phyloP scores from a whole-genome alignment of 805 yeast genomes.

The Yueomyces sp. region DNA sequence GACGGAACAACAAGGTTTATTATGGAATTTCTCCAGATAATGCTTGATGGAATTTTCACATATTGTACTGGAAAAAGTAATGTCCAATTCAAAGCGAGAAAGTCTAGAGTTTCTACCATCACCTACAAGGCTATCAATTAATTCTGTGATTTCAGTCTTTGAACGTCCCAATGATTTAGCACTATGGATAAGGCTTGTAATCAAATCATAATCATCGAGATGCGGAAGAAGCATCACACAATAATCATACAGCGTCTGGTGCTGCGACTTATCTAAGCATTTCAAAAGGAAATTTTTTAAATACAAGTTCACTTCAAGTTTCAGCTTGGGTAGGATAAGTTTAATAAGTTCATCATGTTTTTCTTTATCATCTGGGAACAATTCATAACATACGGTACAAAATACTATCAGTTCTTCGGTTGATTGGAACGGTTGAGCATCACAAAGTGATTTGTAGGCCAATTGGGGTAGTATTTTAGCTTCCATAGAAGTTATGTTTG shows the following conservation, averaged over 20 bases:
- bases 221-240: conserved; percentile 35
- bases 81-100: conserved; percentile 37
- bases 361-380: conserved; percentile 16
- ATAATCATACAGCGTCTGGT: conserved; percentile 31
- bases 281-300: conserved; percentile 42
- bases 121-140: conserved; percentile 17
- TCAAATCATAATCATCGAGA: conserved; percentile 53
- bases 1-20: conserved; percentile 50
- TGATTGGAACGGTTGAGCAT: conserved; percentile 35
- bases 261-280: conserved; percentile 27
- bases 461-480: conserved; percentile 41
- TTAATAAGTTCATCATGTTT: conserved; percentile 26
- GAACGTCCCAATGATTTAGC: conserved; percentile 49
- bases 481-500: conserved; percentile 32
- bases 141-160: conserved; percentile 20
- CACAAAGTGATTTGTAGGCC: conserved; percentile 43
- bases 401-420: conserved; percentile 59
- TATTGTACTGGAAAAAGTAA: conserved; percentile 7
- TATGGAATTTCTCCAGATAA: conserved; percentile 35
- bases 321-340: conserved; percentile 21
- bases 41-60: conserved; percentile 21
- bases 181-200: conserved; percentile 28
- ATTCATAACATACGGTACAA: conserved; percentile 33
- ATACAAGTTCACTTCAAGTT: conserved; percentile 40
- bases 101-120: conserved; percentile 44